These are phyloP conservation scores for Lichenothelia convexa DNA, from an alignment of 495 filamentous ascomycete genomes.

Conservation along the genomic window DNA sequence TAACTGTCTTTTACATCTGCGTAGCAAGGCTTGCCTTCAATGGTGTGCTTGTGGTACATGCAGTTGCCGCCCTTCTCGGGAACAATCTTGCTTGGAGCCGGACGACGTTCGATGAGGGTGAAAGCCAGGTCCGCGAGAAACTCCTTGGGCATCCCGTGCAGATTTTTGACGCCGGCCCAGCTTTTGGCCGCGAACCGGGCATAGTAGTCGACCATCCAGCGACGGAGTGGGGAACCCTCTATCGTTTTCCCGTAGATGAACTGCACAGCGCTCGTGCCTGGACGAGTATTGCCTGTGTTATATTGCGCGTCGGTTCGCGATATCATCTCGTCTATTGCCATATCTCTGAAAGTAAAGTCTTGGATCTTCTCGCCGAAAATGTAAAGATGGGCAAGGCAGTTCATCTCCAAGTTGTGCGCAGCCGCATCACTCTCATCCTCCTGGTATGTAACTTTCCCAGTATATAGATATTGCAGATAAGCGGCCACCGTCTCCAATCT, in stretches of 20 bases:
- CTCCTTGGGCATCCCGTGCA: not conserved
- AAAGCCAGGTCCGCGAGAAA: not conserved
- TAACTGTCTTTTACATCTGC: no score
- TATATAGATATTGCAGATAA: not conserved
- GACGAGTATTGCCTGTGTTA: not conserved
- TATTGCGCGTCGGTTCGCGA: not conserved
- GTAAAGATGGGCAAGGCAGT: constrained; percentile 1
- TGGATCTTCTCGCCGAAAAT: constrained; percentile 5
- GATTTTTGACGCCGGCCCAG: constrained; percentile 1
- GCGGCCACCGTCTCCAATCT: not conserved
- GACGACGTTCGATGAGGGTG: not conserved
- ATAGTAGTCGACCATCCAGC: constrained; percentile 2
- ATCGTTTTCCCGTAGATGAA: not conserved
- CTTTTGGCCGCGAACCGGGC: not conserved
- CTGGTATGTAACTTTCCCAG: not conserved
- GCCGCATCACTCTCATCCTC: not conserved
- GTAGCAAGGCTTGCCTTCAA: no score
- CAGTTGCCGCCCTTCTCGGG: not conserved
- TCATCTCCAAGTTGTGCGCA: not conserved
- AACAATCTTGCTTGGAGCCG: not conserved
- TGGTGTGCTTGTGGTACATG: not conserved
- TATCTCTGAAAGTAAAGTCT: constrained; percentile 4
- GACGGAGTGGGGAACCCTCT: not conserved
- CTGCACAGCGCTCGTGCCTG: not conserved
- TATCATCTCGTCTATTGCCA: constrained; percentile 4